These are phyloP conservation scores for Ramaria sp. DNA, from an alignment of 768 basidiomycete genomes.

Conservation along the genomic window DNA sequence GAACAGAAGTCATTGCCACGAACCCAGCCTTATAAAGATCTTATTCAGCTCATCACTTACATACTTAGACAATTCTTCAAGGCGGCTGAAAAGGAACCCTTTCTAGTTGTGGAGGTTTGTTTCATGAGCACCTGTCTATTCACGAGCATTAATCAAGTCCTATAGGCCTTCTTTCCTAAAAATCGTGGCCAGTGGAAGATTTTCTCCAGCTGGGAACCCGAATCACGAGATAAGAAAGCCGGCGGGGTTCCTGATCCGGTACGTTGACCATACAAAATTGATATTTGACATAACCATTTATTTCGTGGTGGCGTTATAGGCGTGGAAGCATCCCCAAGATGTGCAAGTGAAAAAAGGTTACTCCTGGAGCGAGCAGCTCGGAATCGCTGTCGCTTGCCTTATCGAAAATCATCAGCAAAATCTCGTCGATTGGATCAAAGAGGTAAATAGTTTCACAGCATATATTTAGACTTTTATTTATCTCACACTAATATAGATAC, in stretches of 20 bases:
- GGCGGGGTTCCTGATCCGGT: constrained; percentile 17
- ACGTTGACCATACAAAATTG: constrained; percentile 10
- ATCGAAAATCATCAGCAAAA: constrained; percentile 51
- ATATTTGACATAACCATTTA: constrained; percentile 12
- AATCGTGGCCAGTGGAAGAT: constrained; percentile 81
- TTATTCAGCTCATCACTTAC: constrained; percentile 74
- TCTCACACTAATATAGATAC: constrained; percentile 33
- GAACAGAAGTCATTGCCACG: constrained; percentile 72
- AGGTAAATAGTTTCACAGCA: constrained; percentile 40
- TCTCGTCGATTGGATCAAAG: constrained; percentile 70
- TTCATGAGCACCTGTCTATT: constrained; percentile 12
- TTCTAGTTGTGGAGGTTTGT: constrained; percentile 80
- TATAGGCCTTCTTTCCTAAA: constrained; percentile 81
- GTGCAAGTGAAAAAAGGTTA: constrained; percentile 80
- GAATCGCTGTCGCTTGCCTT: constrained; percentile 69
- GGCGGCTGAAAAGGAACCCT: constrained; percentile 68
- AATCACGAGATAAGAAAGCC: constrained; percentile 27
- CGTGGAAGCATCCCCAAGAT: constrained; percentile 38
- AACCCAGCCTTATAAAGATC: constrained; percentile 72
- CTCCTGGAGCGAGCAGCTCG: constrained; percentile 83
- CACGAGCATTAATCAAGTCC: constrained; percentile 3
- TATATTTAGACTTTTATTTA: neutral
- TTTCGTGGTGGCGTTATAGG: neutral
- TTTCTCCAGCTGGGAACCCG: constrained; percentile 67
- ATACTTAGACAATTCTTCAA: constrained; percentile 94